Evolutionary conservation across 2,329 filamentous ascomycete genomes (phyloP).

Genomic region (Claviceps digitariae): DNA sequence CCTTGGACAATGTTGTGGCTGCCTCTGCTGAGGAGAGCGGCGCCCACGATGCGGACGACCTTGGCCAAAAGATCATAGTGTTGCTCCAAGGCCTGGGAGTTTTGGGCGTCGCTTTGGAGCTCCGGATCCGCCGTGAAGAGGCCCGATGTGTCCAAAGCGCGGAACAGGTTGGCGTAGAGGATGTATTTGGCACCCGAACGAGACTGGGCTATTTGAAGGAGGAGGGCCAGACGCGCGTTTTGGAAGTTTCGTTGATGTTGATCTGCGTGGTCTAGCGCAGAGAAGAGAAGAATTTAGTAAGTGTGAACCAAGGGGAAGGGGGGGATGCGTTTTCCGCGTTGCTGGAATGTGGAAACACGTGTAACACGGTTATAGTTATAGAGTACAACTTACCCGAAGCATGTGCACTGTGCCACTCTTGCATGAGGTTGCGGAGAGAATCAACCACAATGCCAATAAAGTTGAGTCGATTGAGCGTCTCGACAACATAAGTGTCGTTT

Average conservation of each 20-base stretch:
- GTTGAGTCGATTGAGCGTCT: constrained; percentile 71
- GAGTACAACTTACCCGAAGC: constrained; percentile 39
- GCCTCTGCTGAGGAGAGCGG: constrained; percentile 68
- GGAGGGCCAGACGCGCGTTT: constrained; percentile 64
- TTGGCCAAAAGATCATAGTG: constrained; percentile 77
- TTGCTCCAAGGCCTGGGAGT: constrained; percentile 56
- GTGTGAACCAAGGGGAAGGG: not conserved
- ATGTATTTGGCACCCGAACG: constrained; percentile 73
- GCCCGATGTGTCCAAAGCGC: constrained; percentile 64
- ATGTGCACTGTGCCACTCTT: constrained; percentile 52
- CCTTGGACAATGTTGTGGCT: constrained; percentile 72
- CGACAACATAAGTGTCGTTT: constrained; percentile 60
- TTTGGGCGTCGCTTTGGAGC: constrained; percentile 64
- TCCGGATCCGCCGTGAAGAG: constrained; percentile 87
- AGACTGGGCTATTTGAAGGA: constrained; percentile 74
- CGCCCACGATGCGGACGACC: constrained; percentile 68
- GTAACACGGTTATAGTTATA: no score
- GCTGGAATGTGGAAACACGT: not conserved
- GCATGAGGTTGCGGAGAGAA: constrained; percentile 63
- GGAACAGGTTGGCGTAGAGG: constrained; percentile 81
- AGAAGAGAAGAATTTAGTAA: not conserved
- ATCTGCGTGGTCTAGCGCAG: constrained; percentile 24
- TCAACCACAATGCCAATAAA: constrained; percentile 86
- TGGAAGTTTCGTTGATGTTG: constrained; percentile 37
- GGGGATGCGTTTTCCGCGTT: no score